Base-by-base conservation (phyloP, 2,329 filamentous ascomycete genomes). In the Sporothrix schenckii region DNA sequence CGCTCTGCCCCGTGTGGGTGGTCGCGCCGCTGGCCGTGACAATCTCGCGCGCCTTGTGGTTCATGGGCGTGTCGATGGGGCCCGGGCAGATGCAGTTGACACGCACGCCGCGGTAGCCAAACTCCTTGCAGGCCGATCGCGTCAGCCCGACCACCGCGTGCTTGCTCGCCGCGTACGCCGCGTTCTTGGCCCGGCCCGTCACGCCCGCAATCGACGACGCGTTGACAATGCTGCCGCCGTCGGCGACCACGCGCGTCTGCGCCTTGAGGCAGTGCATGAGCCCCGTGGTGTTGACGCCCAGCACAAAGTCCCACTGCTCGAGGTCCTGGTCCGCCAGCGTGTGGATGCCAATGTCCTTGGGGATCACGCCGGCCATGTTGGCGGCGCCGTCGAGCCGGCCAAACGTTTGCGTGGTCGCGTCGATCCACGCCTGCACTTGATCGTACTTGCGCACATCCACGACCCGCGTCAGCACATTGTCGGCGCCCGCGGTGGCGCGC, bases 311-410 rank as follows among this genome's bases (percentile, higher is more conserved):
- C 72, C 72, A 74, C 50, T 58, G 75, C 53, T 68, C 75, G 69
- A 54, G 83, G 41, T 83, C 81, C 52, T 83, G 75, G 16, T 84
- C 82, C 3, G 78, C 77, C 24, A 85, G 77, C 1, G 80, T 74
- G 61, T 78, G 76, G 70, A 80, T 72, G 10, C 80, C 81, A 41
- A 71, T 71, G 34, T 71, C 78, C 73, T 80, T 81, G 52, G 82
- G 82, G 72, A 85, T 83, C 53, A 81, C 75, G 53, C 85, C 84
- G 5, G 87, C 87, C 16, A 85, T 80, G 68, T 89, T 88, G 10
- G 83, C 85, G 27, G 85, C 84, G 13, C 85, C 83, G 74, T 87
- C 84, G 9, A 87, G 80, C 69, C 82, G 81, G 7, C 85, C 86
- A 66, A 84, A 85, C 47, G 80, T 79, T 21, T 79, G 73, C n/a